Evolutionary conservation across 2,329 filamentous ascomycete species (phyloP).

Genomic region (Ophioceras dolichostomum): DNA sequence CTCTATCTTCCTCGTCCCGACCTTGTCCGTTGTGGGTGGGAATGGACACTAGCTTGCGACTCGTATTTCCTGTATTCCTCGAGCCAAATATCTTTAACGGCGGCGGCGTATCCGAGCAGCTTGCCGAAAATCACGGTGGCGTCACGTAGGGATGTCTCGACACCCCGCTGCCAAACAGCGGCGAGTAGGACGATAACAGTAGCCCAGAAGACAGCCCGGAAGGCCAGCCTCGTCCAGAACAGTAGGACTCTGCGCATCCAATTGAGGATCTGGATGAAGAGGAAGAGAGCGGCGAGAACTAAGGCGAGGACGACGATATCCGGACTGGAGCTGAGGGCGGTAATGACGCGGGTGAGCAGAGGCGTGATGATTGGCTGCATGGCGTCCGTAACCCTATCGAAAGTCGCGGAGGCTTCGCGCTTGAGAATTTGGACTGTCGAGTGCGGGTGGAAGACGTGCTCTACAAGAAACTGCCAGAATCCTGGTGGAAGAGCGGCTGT

Average conservation of each 20-base stretch:
- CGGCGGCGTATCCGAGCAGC: constrained; percentile 30
- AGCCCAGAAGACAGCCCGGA: constrained; percentile 54
- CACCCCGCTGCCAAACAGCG: constrained; percentile 51
- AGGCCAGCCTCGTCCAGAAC: constrained; percentile 61
- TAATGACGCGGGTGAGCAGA: constrained; percentile 25
- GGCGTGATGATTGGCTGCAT: constrained; percentile 30
- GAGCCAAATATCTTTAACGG: constrained; percentile 42
- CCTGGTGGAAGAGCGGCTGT: constrained; percentile 21
- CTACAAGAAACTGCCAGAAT: constrained; percentile 33
- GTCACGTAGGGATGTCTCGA: constrained; percentile 53
- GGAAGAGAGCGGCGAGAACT: constrained; percentile 40
- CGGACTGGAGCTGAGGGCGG: constrained; percentile 23
- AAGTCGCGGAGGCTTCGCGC: constrained; percentile 18
- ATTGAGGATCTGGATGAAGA: constrained; percentile 53
- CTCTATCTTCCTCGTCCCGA: too few relatives aligned
- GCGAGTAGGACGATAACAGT: constrained; percentile 39
- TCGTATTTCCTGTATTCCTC: constrained; percentile 46
- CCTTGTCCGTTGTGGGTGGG: too few relatives aligned
- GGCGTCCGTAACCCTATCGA: constrained; percentile 15
- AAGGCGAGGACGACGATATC: constrained; percentile 30
- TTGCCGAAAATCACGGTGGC: constrained; percentile 27
- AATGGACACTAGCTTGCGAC: constrained; percentile 21
- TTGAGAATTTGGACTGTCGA: constrained; percentile 30
- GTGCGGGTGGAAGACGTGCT: constrained; percentile 32
- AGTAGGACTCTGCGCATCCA: constrained; percentile 61